phyloP scores from a whole-genome alignment of 768 basidiomycete genomes.

The Trametopsis cervina region DNA sequence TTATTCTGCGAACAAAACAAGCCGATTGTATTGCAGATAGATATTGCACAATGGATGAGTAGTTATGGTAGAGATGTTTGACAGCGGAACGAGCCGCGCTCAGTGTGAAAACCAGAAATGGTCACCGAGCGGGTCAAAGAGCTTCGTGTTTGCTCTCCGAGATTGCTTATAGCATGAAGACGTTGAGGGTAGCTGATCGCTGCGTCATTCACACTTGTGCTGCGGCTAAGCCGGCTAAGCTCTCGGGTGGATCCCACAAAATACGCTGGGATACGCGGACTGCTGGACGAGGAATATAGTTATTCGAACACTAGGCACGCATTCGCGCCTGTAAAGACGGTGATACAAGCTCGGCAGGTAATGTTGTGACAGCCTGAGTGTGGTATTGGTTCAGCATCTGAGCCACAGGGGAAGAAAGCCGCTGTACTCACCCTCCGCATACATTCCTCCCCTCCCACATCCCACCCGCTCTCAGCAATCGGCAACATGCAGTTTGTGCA shows the following conservation, averaged over 20 bases:
- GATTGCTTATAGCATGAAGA: slow-evolving; percentile 4
- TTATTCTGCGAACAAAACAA: too few relatives aligned
- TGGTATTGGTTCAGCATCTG: neutral
- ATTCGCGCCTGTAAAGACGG: neutral
- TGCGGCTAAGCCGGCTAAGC: neutral
- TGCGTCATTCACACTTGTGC: slow-evolving; percentile 5
- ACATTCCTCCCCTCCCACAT: slow-evolving; percentile 72
- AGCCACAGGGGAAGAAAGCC: neutral
- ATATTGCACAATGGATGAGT: too few relatives aligned
- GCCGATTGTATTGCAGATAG: too few relatives aligned
- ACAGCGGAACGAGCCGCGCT: slow-evolving; percentile 20
- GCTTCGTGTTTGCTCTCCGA: slow-evolving; percentile 14
- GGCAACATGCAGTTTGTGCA: slow-evolving; percentile 55
- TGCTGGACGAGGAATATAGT: too few relatives aligned
- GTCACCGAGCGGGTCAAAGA: slow-evolving; percentile 13
- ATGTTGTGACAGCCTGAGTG: neutral
- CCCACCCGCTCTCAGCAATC: slow-evolving; percentile 76
- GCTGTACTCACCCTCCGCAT: slow-evolving; percentile 44
- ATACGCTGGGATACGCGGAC: too few relatives aligned
- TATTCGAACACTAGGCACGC: neutral
- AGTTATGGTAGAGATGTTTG: slow-evolving; percentile 12
- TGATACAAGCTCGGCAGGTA: slow-evolving; percentile 3
- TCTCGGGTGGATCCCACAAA: too few relatives aligned
- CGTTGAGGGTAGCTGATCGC: slow-evolving; percentile 3
- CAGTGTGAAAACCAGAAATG: neutral